Percentiles rank a stretch among this genome's conserved stretches.
phyloP scores from a whole-genome alignment of 2,329 filamentous ascomycete species.

The Ascochyta fabae region DNA sequence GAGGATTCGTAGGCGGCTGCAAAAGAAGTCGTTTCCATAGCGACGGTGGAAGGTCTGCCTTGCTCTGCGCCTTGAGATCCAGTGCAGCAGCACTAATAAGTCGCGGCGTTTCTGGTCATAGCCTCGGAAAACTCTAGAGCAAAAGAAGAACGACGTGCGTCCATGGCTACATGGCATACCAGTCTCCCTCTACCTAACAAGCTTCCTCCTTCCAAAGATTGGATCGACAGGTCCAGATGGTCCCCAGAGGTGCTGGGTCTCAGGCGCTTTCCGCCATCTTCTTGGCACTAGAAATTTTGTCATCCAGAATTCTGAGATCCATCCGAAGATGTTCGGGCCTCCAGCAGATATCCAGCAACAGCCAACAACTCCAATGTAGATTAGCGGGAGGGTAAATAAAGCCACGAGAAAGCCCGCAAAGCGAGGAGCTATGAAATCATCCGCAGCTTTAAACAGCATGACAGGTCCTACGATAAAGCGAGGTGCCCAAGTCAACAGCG shows the following conservation, averaged over 20 bases:
- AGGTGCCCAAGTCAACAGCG: background rate
- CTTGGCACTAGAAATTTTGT: background rate
- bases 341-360: background rate
- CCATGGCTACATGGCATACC: too few relatives aligned
- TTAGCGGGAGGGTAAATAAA: background rate
- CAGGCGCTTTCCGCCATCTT: background rate
- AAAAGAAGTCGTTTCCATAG: too few relatives aligned
- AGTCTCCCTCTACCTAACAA: too few relatives aligned
- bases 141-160: too few relatives aligned
- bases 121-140: too few relatives aligned
- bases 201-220: background rate
- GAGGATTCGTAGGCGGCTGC: too few relatives aligned
- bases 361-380: background rate
- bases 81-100: too few relatives aligned
- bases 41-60: too few relatives aligned
- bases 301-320: background rate
- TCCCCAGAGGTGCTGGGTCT: background rate
- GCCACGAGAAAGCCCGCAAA: background rate
- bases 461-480: background rate
- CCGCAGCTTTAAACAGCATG: background rate
- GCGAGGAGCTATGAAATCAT: background rate
- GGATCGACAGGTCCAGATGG: background rate
- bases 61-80: too few relatives aligned
- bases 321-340: background rate
- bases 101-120: too few relatives aligned